Evolutionary conservation across 192 early-diverging fungal genomes (phyloP).

Genomic region (Mortierella claussenii): DNA sequence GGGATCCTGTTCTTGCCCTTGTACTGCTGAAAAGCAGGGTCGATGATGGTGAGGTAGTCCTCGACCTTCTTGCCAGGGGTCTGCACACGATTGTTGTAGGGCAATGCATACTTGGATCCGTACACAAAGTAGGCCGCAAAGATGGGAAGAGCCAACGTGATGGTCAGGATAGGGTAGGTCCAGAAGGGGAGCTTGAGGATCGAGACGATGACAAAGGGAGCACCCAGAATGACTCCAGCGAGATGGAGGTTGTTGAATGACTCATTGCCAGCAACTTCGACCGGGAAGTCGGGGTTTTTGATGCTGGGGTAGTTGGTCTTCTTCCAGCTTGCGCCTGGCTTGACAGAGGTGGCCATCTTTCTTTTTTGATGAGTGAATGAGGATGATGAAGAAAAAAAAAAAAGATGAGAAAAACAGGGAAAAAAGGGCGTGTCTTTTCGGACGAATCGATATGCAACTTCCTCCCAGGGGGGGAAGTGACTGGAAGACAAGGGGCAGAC

Average conservation of each 20-base stretch:
- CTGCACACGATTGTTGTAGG: slow-evolving; percentile 71
- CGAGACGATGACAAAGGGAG: slow-evolving; percentile 75
- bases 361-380: slow-evolving; percentile 13
- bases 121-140: slow-evolving; percentile 77
- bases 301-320: slow-evolving; percentile 64
- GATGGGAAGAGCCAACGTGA: slow-evolving; percentile 74
- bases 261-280: slow-evolving; percentile 88
- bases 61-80: slow-evolving; percentile 86
- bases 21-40: slow-evolving; percentile 80
- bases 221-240: slow-evolving; percentile 64
- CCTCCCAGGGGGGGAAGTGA: too few relatives aligned
- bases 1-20: slow-evolving; percentile 88
- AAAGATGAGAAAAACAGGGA: slow-evolving; percentile 7
- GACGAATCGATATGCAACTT: too few relatives aligned
- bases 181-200: slow-evolving; percentile 71
- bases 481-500: too few relatives aligned
- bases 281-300: slow-evolving; percentile 69
- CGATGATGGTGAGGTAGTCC: slow-evolving; percentile 91
- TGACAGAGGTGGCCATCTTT: slow-evolving; percentile 50
- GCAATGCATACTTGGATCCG: slow-evolving; percentile 72
- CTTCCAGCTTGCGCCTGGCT: slow-evolving; percentile 56
- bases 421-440: background rate
- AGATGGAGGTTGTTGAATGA: slow-evolving; percentile 83
- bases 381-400: background rate
- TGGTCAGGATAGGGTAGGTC: slow-evolving; percentile 67